Conservation (phyloP, 2,329 filamentous ascomycete species). For the Cladosporium sp. region DNA sequence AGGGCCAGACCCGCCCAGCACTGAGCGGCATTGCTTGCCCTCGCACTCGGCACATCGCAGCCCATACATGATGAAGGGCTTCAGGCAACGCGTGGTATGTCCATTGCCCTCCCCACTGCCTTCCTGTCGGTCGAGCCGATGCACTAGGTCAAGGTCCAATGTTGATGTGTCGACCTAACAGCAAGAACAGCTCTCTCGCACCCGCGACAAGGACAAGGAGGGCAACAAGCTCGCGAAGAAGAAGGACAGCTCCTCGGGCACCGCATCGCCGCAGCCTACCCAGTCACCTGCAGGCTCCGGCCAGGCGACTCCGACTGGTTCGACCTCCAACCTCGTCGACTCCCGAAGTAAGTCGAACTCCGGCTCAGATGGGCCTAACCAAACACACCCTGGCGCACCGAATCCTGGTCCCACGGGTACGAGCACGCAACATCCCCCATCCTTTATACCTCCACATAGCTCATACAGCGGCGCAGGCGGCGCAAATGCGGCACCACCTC, state of each 20-base stretch:
- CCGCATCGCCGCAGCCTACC: slow-evolving; percentile 66
- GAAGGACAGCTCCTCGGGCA: slow-evolving; percentile 59
- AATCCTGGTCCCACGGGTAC: slow-evolving; percentile 22
- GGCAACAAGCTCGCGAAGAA: slow-evolving; percentile 68
- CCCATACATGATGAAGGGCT: slow-evolving; percentile 73
- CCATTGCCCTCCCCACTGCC: neutral
- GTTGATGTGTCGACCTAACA: slow-evolving; percentile 36
- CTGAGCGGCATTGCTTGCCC: slow-evolving; percentile 29
- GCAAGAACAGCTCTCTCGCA: slow-evolving; percentile 83
- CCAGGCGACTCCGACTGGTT: slow-evolving; percentile 77
- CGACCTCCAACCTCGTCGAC: slow-evolving; percentile 81
- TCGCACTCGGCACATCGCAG: slow-evolving; percentile 12
- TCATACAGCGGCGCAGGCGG: slow-evolving; percentile 17
- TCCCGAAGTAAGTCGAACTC: slow-evolving; percentile 76
- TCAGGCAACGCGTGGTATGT: slow-evolving; percentile 95
- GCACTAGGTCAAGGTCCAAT: slow-evolving; percentile 16
- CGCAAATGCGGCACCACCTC: slow-evolving; percentile 20
- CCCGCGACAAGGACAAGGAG: slow-evolving; percentile 59
- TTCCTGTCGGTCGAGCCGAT: slow-evolving; percentile 5
- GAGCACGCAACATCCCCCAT: slow-evolving; percentile 9
- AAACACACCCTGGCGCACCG: slow-evolving; percentile 45
- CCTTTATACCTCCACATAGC: slow-evolving; percentile 8
- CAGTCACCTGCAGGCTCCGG: slow-evolving; percentile 59
- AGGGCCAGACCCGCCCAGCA: slow-evolving; percentile 22
- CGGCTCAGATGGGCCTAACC: slow-evolving; percentile 26